phyloP scores from a whole-genome alignment of 148 eudicot species.

The Talinum fruticosum region DNA sequence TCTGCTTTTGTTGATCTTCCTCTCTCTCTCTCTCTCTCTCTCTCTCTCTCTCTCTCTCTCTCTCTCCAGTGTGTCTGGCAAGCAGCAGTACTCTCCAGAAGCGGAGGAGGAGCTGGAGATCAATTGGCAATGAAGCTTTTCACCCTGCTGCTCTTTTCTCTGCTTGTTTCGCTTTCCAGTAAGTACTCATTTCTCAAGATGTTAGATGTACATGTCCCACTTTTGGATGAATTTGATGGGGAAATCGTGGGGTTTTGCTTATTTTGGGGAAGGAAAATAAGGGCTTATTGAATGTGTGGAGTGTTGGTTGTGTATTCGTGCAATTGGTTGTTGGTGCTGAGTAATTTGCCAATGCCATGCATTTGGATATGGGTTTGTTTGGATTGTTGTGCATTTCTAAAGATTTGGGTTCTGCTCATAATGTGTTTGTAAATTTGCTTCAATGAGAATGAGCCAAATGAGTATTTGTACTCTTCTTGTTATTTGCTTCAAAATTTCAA shows the following conservation, averaged over 20 bases:
- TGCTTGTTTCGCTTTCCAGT: slow-evolving; percentile 35
- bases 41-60: no score
- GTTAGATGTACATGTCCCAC: no score
- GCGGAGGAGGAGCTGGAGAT: background rate
- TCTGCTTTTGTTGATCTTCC: background rate
- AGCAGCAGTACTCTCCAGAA: background rate
- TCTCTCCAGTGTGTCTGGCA: no score
- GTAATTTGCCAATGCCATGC: slow-evolving; percentile 14
- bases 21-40: background rate
- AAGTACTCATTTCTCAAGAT: slow-evolving; percentile 17
- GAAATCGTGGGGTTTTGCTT: background rate
- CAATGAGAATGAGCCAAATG: slow-evolving; percentile 1
- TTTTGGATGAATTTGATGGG: background rate
- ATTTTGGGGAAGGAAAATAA: background rate
- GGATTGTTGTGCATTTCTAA: background rate
- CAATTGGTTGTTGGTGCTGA: background rate
- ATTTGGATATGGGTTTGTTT: background rate
- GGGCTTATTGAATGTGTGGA: background rate
- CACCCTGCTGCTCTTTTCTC: slow-evolving; percentile 14
- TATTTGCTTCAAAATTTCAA: background rate
- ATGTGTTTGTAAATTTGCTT: background rate
- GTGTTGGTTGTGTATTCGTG: background rate
- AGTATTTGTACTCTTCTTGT: background rate
- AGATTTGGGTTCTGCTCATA: background rate
- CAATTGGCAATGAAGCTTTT: slow-evolving; percentile 17